Evolutionary conservation across 352 stramenopile genomes (phyloP).

Genomic region (Globisporangium nodosum): DNA sequence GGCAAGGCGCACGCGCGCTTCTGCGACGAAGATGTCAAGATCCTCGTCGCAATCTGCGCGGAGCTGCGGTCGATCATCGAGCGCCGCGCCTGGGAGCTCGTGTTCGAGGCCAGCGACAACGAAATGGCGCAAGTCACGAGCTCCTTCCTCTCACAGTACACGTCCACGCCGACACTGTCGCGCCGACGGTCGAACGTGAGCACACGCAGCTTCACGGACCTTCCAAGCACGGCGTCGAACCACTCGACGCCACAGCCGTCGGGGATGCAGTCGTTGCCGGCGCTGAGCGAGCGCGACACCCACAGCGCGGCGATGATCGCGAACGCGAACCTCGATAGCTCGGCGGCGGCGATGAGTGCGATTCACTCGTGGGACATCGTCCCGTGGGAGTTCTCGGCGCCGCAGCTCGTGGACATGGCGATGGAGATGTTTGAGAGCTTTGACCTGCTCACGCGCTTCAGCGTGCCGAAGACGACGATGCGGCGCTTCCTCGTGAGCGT

Average conservation of each 20-base stretch:
- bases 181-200: slow-evolving; percentile 16
- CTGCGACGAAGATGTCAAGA: slow-evolving; percentile 55
- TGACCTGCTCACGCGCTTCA: slow-evolving; percentile 55
- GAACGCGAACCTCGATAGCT: slow-evolving; percentile 26
- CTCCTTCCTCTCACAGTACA: slow-evolving; percentile 75
- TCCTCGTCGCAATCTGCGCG: slow-evolving; percentile 56
- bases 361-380: slow-evolving; percentile 53
- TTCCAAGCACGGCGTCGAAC: slow-evolving; percentile 9
- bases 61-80: slow-evolving; percentile 64
- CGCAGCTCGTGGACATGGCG: slow-evolving; percentile 58
- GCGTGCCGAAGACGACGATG: slow-evolving; percentile 47
- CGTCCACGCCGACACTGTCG: slow-evolving; percentile 37
- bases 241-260: not conserved
- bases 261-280: not conserved
- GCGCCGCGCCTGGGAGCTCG: slow-evolving; percentile 62
- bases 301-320: slow-evolving; percentile 32
- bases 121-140: slow-evolving; percentile 44
- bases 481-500: slow-evolving; percentile 63
- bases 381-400: slow-evolving; percentile 50
- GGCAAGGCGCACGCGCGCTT: slow-evolving; percentile 34
- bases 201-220: slow-evolving; percentile 14
- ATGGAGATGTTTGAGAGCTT: slow-evolving; percentile 74
- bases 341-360: not conserved
- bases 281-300: slow-evolving; percentile 20
- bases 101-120: slow-evolving; percentile 56